These are phyloP conservation scores for Fagus sylvatica DNA, from an alignment of 306 rosid species.

Conservation along the genomic window DNA sequence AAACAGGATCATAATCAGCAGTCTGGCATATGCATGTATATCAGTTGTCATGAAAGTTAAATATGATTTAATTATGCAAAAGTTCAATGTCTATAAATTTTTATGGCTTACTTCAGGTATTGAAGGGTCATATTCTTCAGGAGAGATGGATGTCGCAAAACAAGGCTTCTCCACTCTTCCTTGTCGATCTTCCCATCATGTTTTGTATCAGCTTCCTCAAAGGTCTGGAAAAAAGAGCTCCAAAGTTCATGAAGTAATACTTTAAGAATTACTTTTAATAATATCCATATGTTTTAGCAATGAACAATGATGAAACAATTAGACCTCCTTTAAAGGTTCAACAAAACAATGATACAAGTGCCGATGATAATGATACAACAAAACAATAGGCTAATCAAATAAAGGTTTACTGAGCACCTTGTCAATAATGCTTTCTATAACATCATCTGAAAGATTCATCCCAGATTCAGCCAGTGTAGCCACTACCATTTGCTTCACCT, in stretches of 20 bases:
- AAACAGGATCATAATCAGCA: background rate
- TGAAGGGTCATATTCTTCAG: slow-evolving; percentile 97
- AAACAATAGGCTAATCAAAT: background rate
- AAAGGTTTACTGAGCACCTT: slow-evolving; percentile 57
- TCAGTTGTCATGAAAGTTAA: background rate
- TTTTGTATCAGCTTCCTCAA: slow-evolving; percentile 98
- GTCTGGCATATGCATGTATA: background rate
- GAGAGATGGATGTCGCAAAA: slow-evolving; percentile 90
- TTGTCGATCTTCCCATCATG: slow-evolving; percentile 97
- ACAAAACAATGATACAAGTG: slow-evolving; percentile 2
- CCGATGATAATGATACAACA: background rate
- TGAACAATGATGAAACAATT: background rate
- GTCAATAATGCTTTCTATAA: slow-evolving; percentile 96
- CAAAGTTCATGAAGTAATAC: slow-evolving; percentile 3
- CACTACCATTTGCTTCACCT: slow-evolving; percentile 99
- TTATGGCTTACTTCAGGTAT: slow-evolving; percentile 77
- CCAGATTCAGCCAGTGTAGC: slow-evolving; percentile 99
- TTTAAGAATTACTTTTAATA: background rate
- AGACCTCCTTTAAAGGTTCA: background rate
- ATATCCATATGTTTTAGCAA: background rate
- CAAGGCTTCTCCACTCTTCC: slow-evolving; percentile 98
- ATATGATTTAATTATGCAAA: too few species aligned
- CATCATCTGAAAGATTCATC: slow-evolving; percentile 95
- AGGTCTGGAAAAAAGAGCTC: slow-evolving; percentile 56
- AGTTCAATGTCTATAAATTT: too few species aligned